These are phyloP conservation scores for Calonectria fujianensis DNA, from an alignment of 2,329 filamentous ascomycete genomes.

Conservation along the genomic window DNA sequence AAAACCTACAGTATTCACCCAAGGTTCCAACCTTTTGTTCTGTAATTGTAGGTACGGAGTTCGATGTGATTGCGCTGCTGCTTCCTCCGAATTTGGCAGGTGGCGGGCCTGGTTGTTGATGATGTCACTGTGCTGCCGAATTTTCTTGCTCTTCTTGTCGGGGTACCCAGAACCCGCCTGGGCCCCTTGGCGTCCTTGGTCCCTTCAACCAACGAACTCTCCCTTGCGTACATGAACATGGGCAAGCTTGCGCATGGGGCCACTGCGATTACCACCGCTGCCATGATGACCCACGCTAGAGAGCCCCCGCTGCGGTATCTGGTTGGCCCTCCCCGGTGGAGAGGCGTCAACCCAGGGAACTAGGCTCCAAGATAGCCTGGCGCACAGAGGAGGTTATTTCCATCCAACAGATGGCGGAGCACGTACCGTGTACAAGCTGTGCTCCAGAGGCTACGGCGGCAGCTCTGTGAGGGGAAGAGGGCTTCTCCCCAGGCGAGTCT, in stretches of 20 bases:
- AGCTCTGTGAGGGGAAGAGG: slow-evolving; percentile 25
- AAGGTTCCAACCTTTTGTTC: background rate
- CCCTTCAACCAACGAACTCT: slow-evolving; percentile 27
- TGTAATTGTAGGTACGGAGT: background rate
- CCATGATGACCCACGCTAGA: slow-evolving; percentile 33
- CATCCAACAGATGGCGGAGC: slow-evolving; percentile 4
- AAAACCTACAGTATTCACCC: background rate
- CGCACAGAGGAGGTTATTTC: slow-evolving; percentile 40
- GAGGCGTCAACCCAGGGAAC: slow-evolving; percentile 27
- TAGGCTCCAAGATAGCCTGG: slow-evolving; percentile 40
- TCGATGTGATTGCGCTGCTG: background rate
- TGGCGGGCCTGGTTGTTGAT: slow-evolving; percentile 28
- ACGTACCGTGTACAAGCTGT: slow-evolving; percentile 29
- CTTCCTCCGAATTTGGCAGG: slow-evolving; percentile 35
- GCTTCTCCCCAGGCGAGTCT: slow-evolving; percentile 30
- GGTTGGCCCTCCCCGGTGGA: slow-evolving; percentile 42
- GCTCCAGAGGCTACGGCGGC: slow-evolving; percentile 26
- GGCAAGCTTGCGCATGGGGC: slow-evolving; percentile 29
- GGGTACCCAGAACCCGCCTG: slow-evolving; percentile 18
- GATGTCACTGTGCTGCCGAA: slow-evolving; percentile 31
- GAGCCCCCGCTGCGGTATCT: slow-evolving; percentile 37
- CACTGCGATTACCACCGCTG: slow-evolving; percentile 20
- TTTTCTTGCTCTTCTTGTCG: background rate
- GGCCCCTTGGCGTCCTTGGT: slow-evolving; percentile 19
- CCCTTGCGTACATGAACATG: slow-evolving; percentile 33